phyloP scores from a whole-genome alignment of 2,329 filamentous ascomycete species.

The Plenodomus biglobosus region DNA sequence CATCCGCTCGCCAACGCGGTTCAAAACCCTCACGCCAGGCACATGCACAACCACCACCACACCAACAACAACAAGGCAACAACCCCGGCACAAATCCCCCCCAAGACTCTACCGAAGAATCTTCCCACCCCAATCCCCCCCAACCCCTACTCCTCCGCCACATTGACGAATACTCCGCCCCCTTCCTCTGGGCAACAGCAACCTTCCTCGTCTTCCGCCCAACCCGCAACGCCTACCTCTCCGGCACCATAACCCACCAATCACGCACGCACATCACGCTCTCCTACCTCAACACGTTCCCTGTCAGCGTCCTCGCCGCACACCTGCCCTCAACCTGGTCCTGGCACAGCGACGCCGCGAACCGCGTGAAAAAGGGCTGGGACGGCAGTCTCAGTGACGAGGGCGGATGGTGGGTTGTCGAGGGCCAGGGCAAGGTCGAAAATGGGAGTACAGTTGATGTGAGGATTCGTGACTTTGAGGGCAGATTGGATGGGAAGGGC shows the following conservation, averaged over 20 bases:
- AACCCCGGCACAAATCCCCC: too few relatives aligned
- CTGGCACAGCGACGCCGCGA: conserved; percentile 56
- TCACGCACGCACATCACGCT: conserved; percentile 87
- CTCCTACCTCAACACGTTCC: conserved; percentile 89
- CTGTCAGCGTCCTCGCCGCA: conserved; percentile 77
- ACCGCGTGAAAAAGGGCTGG: conserved; percentile 28
- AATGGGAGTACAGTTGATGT: conserved; percentile 59
- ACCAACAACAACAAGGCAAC: too few relatives aligned
- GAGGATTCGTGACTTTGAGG: conserved; percentile 81
- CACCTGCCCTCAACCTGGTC: conserved; percentile 77
- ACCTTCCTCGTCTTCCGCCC: conserved; percentile 85
- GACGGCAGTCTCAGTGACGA: conserved; percentile 43
- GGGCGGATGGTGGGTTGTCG: conserved; percentile 68
- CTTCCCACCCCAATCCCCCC: not conserved
- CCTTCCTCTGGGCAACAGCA: conserved; percentile 84
- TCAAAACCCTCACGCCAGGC: not conserved
- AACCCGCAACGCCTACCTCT: conserved; percentile 69
- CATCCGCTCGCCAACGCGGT: not conserved
- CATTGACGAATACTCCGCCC: conserved; percentile 73
- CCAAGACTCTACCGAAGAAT: too few relatives aligned
- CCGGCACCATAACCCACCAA: conserved; percentile 81
- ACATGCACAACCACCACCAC: not conserved
- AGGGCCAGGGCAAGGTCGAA: conserved; percentile 58
- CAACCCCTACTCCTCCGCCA: conserved; percentile 25
- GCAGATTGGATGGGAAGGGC: conserved; percentile 63